Base-by-base conservation (phyloP, 2,329 filamentous ascomycete species). In the Ophiostoma populinum region DNA sequence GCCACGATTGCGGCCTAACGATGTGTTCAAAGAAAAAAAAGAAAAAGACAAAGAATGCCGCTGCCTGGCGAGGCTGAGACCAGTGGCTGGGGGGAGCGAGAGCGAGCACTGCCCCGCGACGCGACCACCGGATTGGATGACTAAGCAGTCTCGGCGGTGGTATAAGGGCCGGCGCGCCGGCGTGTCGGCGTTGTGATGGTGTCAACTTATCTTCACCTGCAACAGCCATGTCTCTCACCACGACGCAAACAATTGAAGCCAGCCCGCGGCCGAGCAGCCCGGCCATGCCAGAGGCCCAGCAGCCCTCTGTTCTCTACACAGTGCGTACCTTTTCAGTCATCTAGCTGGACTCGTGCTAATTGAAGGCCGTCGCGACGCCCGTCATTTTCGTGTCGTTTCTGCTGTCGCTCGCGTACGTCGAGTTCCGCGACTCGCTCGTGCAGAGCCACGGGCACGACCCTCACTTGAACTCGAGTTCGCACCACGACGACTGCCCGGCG, bases 321-420 rank as follows among this genome's bases (percentile, higher is more conserved):
- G 13, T 31, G 28, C 15, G 22, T 21, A 31, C 20, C 20, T n/a
- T n/a, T n/a, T n/a, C n/a, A n/a, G n/a, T n/a, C n/a, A n/a, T n/a
- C n/a, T n/a, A n/a, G n/a, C n/a, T n/a, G n/a, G n/a, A n/a, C n/a
- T n/a, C n/a, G n/a, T n/a, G n/a, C n/a, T n/a, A n/a, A n/a, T n/a
- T n/a, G n/a, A 24, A 66, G 61, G 36, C 59, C 15, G 44, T 80
- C 44, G 59, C 76, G 54, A 75, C 72, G 0, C 74, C 76, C 7
- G 44, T 80, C 41, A 61, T 71, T 43, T 68, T 79, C 49, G 57
- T 70, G 34, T 66, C 70, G 16, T 79, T 80, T 53, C 51, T 81
- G 27, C 30, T 79, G 43, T 79, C 75, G 2, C 65, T 80, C 30
- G 61, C 65, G 48, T 52, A 77, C 34, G 63, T 80, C 28, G 74